These are phyloP conservation scores for Heimioporus sp. DNA, from an alignment of 768 basidiomycete species.

Conservation along the genomic window DNA sequence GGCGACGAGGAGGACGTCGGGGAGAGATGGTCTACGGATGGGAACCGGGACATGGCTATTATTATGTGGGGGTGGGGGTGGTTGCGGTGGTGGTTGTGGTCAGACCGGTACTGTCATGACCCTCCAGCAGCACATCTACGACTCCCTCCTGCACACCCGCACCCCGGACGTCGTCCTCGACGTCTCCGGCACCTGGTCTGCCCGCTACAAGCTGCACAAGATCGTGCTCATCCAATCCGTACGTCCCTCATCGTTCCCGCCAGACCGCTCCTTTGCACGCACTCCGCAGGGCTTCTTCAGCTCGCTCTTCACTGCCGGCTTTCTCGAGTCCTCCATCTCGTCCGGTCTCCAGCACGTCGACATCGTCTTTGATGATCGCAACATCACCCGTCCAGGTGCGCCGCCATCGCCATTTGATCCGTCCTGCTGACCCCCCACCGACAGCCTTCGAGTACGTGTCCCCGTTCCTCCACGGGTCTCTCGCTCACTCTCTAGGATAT, in stretches of 20 bases:
- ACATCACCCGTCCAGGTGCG: constrained; percentile 85
- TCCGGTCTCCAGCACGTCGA: constrained; percentile 52
- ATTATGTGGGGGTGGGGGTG: no score
- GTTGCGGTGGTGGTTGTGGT: no score
- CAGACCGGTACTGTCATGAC: no score
- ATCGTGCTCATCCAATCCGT: constrained; percentile 90
- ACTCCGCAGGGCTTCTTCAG: constrained; percentile 78
- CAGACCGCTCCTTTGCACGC: not conserved
- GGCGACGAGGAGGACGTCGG: constrained; percentile 57
- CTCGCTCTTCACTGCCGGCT: constrained; percentile 81
- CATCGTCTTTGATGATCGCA: constrained; percentile 77
- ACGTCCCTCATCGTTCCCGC: constrained; percentile 25
- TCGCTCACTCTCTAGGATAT: constrained; percentile 52
- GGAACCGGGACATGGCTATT: constrained; percentile 16
- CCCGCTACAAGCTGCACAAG: constrained; percentile 76
- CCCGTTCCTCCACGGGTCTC: not conserved
- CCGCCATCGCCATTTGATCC: constrained; percentile 2
- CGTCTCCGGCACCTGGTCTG: constrained; percentile 65
- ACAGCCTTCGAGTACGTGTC: constrained; percentile 83
- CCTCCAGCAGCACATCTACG: constrained; percentile 76
- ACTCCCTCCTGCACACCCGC: constrained; percentile 63
- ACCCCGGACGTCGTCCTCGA: constrained; percentile 79
- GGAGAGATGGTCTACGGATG: constrained; percentile 44
- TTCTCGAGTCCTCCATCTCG: constrained; percentile 53
- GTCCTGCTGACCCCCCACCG: constrained; percentile 8